Evolutionary conservation across 345 rosid species (phyloP).

Genomic region (Hibiscus syriacus): DNA sequence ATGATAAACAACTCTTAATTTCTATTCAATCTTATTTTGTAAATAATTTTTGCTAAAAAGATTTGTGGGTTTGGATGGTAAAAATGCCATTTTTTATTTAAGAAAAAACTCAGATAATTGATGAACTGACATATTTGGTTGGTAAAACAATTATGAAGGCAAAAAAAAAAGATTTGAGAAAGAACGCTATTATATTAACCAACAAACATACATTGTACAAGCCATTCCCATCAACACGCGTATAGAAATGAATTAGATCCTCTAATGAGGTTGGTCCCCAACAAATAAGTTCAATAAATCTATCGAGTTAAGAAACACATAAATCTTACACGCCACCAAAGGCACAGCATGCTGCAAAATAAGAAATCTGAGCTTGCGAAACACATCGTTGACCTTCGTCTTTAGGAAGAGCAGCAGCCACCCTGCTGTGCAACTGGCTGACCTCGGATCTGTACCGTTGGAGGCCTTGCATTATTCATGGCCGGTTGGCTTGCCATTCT

Average conservation of each 20-base stretch:
- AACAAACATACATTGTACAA: slow-evolving; percentile 21
- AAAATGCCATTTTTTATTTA: too few relatives aligned
- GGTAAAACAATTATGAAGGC: too few relatives aligned
- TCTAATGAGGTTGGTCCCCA: slow-evolving; percentile 11
- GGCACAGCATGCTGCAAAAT: slow-evolving; percentile 5
- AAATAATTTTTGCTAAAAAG: too few relatives aligned
- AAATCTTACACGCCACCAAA: slow-evolving; percentile 17
- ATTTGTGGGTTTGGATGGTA: too few relatives aligned
- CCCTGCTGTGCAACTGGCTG: slow-evolving; percentile 64
- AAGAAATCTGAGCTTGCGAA: slow-evolving; percentile 1
- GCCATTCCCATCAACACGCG: slow-evolving; percentile 8
- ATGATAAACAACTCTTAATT: too few relatives aligned
- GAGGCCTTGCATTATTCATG: slow-evolving; percentile 51
- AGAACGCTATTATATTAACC: background rate
- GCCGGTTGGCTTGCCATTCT: slow-evolving; percentile 87
- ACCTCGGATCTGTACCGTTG: slow-evolving; percentile 64
- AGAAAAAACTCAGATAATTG: too few relatives aligned
- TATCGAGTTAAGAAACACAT: background rate
- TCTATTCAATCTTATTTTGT: too few relatives aligned
- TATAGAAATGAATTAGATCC: slow-evolving; percentile 8
- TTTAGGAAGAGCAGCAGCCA: slow-evolving; percentile 66
- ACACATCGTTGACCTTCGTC: slow-evolving; percentile 11
- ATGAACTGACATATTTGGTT: too few relatives aligned
- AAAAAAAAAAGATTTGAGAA: too few relatives aligned
- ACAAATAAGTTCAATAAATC: slow-evolving; percentile 5